These are phyloP conservation scores for Rhynchosporium secalis DNA, from an alignment of 2,329 filamentous ascomycete species.

Conservation along the genomic window DNA sequence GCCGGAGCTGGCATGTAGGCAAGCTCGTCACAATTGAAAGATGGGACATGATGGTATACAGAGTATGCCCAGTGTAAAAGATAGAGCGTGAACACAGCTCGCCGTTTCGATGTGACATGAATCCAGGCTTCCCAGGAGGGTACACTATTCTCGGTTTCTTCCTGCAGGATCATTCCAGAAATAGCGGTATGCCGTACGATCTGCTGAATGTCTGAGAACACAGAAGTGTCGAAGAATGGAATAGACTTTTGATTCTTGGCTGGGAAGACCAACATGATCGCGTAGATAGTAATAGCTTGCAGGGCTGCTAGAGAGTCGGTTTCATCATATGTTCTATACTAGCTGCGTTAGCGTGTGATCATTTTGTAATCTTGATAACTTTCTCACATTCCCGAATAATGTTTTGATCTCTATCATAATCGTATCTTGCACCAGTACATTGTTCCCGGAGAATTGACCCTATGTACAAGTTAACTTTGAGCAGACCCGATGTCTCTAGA, in stretches of 20 bases:
- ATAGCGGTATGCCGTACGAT: slow-evolving; percentile 39
- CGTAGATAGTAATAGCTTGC: slow-evolving; percentile 43
- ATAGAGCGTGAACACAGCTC: slow-evolving; percentile 42
- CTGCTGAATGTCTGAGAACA: slow-evolving; percentile 40
- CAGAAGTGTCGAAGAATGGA: slow-evolving; percentile 29
- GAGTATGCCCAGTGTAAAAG: slow-evolving; percentile 44
- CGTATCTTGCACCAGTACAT: slow-evolving; percentile 39
- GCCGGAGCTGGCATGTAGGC: slow-evolving; percentile 44
- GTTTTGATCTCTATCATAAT: slow-evolving; percentile 40
- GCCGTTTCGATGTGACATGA: slow-evolving; percentile 58
- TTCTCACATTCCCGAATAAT: slow-evolving; percentile 39
- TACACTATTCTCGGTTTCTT: slow-evolving; percentile 38
- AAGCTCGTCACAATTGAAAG: slow-evolving; percentile 42
- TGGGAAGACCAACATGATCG: slow-evolving; percentile 44
- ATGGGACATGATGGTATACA: slow-evolving; percentile 39
- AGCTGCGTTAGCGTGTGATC: slow-evolving; percentile 2
- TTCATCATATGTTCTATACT: slow-evolving; percentile 41
- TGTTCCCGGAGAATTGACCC: slow-evolving; percentile 36
- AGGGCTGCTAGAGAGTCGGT: slow-evolving; percentile 40
- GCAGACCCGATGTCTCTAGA: background rate
- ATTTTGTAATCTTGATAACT: background rate
- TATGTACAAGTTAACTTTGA: background rate
- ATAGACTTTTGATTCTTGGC: slow-evolving; percentile 30
- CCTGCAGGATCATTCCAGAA: slow-evolving; percentile 41
- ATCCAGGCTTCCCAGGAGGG: slow-evolving; percentile 44